Evolutionary conservation across 2,329 filamentous ascomycete genomes (phyloP).

Genomic region (Neocatenulostroma microsporum): DNA sequence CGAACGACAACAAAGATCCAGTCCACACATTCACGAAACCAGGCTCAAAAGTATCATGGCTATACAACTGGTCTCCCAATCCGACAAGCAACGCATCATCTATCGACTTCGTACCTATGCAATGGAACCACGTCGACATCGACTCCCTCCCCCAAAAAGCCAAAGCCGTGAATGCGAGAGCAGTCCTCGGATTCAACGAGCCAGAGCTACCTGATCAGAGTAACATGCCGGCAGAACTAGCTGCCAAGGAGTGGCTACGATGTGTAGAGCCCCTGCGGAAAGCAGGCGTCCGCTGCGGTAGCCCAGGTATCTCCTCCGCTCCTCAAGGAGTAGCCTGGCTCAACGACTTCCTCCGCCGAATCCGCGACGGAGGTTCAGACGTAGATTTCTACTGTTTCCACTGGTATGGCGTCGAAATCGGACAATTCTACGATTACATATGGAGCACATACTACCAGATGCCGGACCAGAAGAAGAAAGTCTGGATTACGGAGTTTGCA

Average conservation of each 20-base stretch:
- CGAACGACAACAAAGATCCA: slow-evolving; percentile 23
- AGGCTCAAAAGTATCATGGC: slow-evolving; percentile 27
- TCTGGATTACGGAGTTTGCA: slow-evolving; percentile 29
- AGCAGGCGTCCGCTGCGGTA: slow-evolving; percentile 19
- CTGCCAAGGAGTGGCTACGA: slow-evolving; percentile 22
- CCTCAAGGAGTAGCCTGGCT: slow-evolving; percentile 23
- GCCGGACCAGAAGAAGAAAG: slow-evolving; percentile 18
- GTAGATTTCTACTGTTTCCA: slow-evolving; percentile 27
- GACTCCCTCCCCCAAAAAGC: slow-evolving; percentile 19
- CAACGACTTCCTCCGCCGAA: slow-evolving; percentile 19
- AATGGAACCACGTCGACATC: slow-evolving; percentile 27
- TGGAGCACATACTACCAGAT: slow-evolving; percentile 22
- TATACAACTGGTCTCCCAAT: slow-evolving; percentile 29
- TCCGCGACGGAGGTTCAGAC: slow-evolving; percentile 20
- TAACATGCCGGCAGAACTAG: slow-evolving; percentile 23
- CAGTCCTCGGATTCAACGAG: slow-evolving; percentile 26
- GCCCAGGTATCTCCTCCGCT: slow-evolving; percentile 25
- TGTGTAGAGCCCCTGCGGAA: slow-evolving; percentile 25
- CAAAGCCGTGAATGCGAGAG: slow-evolving; percentile 6
- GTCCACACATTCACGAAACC: slow-evolving; percentile 26
- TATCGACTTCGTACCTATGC: slow-evolving; percentile 27
- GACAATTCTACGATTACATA: slow-evolving; percentile 28
- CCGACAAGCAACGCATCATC: slow-evolving; percentile 17
- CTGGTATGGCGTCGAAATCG: slow-evolving; percentile 26
- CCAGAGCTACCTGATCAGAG: slow-evolving; percentile 27